These are phyloP conservation scores for Aureobasidium lini DNA, from an alignment of 2,329 filamentous ascomycete genomes.

Conservation along the genomic window DNA sequence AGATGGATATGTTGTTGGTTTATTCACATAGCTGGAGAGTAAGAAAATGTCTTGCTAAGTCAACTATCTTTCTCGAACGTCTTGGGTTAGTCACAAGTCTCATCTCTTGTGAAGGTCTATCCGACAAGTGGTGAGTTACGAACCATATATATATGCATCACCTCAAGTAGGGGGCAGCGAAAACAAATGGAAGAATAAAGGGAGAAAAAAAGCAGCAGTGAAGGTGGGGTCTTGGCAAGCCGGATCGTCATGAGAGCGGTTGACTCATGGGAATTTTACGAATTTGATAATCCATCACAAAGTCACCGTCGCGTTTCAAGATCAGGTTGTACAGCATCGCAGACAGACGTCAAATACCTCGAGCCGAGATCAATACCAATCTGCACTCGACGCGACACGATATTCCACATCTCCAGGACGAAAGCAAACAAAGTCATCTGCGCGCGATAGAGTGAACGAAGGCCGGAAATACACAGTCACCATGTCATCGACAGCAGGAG, in stretches of 20 bases:
- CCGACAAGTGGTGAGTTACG: too few relatives aligned
- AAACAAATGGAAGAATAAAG: background rate
- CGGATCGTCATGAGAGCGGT: background rate
- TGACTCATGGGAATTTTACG: conserved; percentile 8
- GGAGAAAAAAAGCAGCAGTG: background rate
- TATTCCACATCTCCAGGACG: background rate
- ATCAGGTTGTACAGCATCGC: background rate
- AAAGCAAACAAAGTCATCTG: background rate
- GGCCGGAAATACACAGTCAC: background rate
- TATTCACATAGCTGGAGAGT: too few relatives aligned
- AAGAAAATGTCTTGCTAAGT: too few relatives aligned
- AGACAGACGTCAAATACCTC: too few relatives aligned
- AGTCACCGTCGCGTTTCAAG: background rate
- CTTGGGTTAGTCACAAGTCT: too few relatives aligned
- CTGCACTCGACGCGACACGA: background rate
- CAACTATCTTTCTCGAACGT: too few relatives aligned
- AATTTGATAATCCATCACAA: background rate
- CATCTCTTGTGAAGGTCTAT: too few relatives aligned
- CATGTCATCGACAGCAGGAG: background rate
- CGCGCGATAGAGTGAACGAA: background rate
- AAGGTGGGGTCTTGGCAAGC: background rate
- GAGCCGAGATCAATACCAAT: background rate
- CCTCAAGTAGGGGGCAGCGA: background rate
- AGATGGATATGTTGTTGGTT: too few relatives aligned
- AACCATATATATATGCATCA: too few relatives aligned